Percentiles rank a stretch among this genome's conserved stretches.
Conservation (phyloP, 345 rosid genomes). For the Camelina laxa region DNA sequence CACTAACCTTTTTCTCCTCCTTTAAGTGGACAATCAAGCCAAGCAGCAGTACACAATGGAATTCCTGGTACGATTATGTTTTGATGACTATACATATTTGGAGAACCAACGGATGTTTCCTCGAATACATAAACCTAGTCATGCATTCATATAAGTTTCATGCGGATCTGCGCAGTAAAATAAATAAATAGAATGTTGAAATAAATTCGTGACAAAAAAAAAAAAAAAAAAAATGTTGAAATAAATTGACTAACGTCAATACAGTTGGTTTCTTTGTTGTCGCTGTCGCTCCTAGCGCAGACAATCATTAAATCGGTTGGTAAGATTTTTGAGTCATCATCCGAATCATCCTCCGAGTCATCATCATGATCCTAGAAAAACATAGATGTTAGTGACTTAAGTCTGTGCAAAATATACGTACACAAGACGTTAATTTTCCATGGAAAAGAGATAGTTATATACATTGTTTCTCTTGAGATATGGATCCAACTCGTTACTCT, state of each 20-base stretch:
- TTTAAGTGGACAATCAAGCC: slow-evolving; percentile 1
- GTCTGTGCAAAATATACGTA: no score
- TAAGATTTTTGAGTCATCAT: slow-evolving; percentile 55
- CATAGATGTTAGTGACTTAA: no score
- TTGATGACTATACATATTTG: not conserved
- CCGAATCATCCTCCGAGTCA: no score
- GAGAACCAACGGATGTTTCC: not conserved
- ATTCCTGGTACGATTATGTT: not conserved
- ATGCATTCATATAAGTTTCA: no score
- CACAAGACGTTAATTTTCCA: not conserved
- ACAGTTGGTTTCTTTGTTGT: no score
- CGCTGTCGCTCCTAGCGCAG: slow-evolving; percentile 71
- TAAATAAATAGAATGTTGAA: no score
- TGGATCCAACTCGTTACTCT: slow-evolving; percentile 78
- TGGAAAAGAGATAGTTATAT: slow-evolving; percentile 23
- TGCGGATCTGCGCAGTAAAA: no score
- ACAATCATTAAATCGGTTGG: slow-evolving; percentile 65
- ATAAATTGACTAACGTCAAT: no score
- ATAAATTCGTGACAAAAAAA: no score
- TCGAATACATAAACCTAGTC: not conserved
- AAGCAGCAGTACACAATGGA: not conserved
- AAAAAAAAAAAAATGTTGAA: no score
- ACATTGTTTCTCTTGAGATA: slow-evolving; percentile 55
- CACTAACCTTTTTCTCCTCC: not conserved
- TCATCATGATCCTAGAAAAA: slow-evolving; percentile 44